Evolutionary conservation across 352 stramenopile species (phyloP).

Genomic region (Phytophthora sp.): DNA sequence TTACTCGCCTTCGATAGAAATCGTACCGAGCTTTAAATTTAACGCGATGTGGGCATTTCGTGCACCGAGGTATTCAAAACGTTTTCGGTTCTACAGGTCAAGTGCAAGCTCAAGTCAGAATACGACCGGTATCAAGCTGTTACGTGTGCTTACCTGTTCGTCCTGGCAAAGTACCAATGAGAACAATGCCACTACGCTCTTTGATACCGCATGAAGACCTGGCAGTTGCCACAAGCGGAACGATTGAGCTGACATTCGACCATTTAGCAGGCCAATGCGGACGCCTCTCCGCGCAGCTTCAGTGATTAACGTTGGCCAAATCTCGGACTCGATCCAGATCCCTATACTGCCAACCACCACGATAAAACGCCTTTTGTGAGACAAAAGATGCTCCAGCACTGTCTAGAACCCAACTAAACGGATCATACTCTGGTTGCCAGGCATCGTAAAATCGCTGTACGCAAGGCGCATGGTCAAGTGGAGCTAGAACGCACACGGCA

Average conservation of each 20-base stretch:
- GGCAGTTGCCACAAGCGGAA: constrained; percentile 59
- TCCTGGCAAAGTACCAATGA: constrained; percentile 75
- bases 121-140: not conserved
- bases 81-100: constrained; percentile 47
- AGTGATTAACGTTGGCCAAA: constrained; percentile 78
- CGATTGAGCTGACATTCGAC: constrained; percentile 62
- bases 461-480: constrained; percentile 58
- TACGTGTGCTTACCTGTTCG: constrained; percentile 35
- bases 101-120: not conserved
- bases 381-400: not conserved
- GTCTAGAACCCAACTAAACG: not conserved
- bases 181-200: constrained; percentile 41
- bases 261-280: constrained; percentile 69
- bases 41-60: constrained; percentile 30
- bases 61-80: constrained; percentile 57
- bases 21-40: constrained; percentile 82
- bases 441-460: constrained; percentile 67
- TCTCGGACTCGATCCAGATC: constrained; percentile 82
- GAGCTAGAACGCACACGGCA: constrained; percentile 64
- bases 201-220: constrained; percentile 31
- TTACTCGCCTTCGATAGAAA: not conserved
- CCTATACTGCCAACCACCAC: constrained; percentile 44
- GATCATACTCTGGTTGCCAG: constrained; percentile 62
- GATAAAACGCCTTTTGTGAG: not conserved
- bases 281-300: constrained; percentile 57